A percentile compares a stretch with the other conserved stretches of the same genome.
Conservation (phyloP, 805 yeast genomes). For the Scheffersomyces stipitis region DNA sequence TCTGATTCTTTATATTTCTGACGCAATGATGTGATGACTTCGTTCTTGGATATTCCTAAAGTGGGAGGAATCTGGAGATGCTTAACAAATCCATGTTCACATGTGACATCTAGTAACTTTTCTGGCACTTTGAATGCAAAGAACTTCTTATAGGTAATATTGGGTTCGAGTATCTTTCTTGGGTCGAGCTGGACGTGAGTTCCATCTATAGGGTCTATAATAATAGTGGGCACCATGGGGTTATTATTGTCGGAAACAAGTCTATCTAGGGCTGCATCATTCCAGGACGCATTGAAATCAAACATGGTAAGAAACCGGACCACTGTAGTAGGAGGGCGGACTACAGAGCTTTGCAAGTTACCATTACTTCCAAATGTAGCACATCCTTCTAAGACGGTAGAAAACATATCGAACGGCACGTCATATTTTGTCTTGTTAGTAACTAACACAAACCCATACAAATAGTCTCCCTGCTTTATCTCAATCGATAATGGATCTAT, state of each 20-base stretch:
- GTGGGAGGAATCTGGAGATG: slow-evolving; percentile 40
- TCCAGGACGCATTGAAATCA: slow-evolving; percentile 44
- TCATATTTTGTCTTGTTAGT: slow-evolving; percentile 24
- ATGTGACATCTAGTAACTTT: slow-evolving; percentile 33
- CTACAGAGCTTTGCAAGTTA: slow-evolving; percentile 11
- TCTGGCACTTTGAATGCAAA: slow-evolving; percentile 41
- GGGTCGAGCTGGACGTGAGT: slow-evolving; percentile 23
- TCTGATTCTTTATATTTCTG: slow-evolving; percentile 21
- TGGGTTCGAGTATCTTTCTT: slow-evolving; percentile 27
- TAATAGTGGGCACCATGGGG: slow-evolving; percentile 24
- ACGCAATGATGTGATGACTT: slow-evolving; percentile 24
- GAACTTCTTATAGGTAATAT: slow-evolving; percentile 37
- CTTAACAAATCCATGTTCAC: slow-evolving; percentile 35
- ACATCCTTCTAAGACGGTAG: slow-evolving; percentile 38
- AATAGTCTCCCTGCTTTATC: slow-evolving; percentile 36
- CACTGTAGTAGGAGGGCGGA: slow-evolving; percentile 19
- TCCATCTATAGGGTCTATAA: slow-evolving; percentile 35
- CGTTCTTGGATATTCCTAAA: slow-evolving; percentile 32
- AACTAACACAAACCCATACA: slow-evolving; percentile 36
- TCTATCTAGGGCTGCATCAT: slow-evolving; percentile 31
- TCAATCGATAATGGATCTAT: slow-evolving; percentile 31
- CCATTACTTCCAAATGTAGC: slow-evolving; percentile 23
- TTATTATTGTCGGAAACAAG: slow-evolving; percentile 28
- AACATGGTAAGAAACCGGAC: slow-evolving; percentile 37
- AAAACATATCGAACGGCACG: slow-evolving; percentile 41